Conservation (phyloP, 2,329 filamentous ascomycete species). For the Rhexocercosporidium sp. region DNA sequence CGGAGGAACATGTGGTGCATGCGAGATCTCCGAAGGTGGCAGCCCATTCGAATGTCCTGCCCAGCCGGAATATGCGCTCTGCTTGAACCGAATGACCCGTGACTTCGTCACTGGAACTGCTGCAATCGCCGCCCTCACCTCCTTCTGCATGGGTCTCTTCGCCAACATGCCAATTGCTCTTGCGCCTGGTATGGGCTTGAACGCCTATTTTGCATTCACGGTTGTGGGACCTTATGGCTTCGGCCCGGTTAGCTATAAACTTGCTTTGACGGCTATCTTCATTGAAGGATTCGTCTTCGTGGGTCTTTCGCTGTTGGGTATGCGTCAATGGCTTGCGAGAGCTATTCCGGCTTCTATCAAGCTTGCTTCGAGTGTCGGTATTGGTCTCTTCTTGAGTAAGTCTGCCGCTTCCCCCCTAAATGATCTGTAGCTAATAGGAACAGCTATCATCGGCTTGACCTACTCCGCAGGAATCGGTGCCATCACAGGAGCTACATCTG, state of each 20-base stretch:
- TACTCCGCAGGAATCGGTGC: conserved; percentile 84
- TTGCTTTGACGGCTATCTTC: conserved; percentile 86
- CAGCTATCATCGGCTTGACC: conserved; percentile 71
- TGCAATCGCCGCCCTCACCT: conserved; percentile 77
- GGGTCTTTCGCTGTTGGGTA: conserved; percentile 75
- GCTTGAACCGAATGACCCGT: conserved; percentile 56
- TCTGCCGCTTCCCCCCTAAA: not conserved
- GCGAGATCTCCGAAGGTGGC: conserved; percentile 35
- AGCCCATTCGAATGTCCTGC: conserved; percentile 44
- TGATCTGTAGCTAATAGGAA: conserved; percentile 1
- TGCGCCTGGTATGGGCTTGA: conserved; percentile 80
- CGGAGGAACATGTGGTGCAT: conserved; percentile 32
- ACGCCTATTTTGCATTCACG: conserved; percentile 82
- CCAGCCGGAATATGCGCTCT: conserved; percentile 65
- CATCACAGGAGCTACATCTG: conserved; percentile 69
- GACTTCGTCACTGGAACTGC: conserved; percentile 86
- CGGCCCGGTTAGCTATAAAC: conserved; percentile 73
- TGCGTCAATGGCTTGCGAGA: conserved; percentile 87
- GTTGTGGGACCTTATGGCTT: conserved; percentile 79
- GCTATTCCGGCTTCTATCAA: conserved; percentile 86
- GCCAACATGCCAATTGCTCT: conserved; percentile 76
- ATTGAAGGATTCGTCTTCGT: conserved; percentile 89
- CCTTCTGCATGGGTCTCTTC: conserved; percentile 84
- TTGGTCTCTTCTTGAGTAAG: conserved; percentile 75
- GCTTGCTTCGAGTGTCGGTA: conserved; percentile 85